Percentiles rank a stretch among this genome's conserved stretches.
Conservation (phyloP, 257 asterid genomes). For the Capsicum pubescens region DNA sequence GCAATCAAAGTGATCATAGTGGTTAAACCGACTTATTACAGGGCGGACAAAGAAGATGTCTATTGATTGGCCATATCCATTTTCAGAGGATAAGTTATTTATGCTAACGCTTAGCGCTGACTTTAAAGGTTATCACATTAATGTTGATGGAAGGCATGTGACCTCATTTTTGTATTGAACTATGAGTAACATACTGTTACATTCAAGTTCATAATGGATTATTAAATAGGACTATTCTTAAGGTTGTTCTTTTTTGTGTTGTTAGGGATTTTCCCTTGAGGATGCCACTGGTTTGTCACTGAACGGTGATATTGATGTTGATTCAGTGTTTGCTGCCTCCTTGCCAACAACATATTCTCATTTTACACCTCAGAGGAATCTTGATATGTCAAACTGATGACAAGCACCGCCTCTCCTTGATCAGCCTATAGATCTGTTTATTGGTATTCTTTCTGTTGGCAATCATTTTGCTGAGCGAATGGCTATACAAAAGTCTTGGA, state of each 20-base stretch:
- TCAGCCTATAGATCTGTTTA: constrained; percentile 61
- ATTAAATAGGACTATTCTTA: constrained; percentile 23
- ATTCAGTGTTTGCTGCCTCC: constrained; percentile 89
- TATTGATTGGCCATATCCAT: constrained; percentile 45
- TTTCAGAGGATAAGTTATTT: constrained; percentile 81
- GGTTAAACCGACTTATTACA: too few species aligned
- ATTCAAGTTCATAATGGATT: constrained; percentile 6
- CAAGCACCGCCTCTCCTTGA: constrained; percentile 56
- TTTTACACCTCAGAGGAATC: constrained; percentile 82
- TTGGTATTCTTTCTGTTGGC: constrained; percentile 93
- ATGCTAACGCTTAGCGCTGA: constrained; percentile 92
- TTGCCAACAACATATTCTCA: constrained; percentile 94
- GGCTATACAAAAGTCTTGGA: constrained; percentile 97
- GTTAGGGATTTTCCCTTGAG: constrained; percentile 90
- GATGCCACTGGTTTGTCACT: constrained; percentile 95
- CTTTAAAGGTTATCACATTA: constrained; percentile 90
- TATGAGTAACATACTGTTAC: constrained; percentile 44
- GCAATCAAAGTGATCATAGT: too few species aligned
- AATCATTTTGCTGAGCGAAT: constrained; percentile 99
- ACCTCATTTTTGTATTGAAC: constrained; percentile 94
- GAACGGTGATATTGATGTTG: constrained; percentile 31
- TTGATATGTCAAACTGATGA: constrained; percentile 81
- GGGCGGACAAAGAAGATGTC: too few species aligned
- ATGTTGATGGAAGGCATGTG: constrained; percentile 93
- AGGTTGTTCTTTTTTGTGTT: constrained; percentile 22